These are phyloP conservation scores for Coelastrella sp. DNA, from an alignment of 139 green algal genomes.

Conservation along the genomic window DNA sequence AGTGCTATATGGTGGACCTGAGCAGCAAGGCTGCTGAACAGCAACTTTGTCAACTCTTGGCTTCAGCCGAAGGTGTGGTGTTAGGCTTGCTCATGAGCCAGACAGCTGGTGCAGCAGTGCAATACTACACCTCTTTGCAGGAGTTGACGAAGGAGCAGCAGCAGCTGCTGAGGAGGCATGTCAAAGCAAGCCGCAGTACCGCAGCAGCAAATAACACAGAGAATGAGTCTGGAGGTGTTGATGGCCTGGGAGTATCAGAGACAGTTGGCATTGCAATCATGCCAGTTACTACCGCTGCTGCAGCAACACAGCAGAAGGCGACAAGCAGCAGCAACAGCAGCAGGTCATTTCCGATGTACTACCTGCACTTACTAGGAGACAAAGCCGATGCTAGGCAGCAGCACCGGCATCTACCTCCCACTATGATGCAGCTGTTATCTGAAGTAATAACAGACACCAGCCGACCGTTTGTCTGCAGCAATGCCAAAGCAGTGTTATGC, in stretches of 20 bases:
- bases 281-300: background rate
- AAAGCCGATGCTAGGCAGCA: background rate
- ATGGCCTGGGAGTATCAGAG: background rate
- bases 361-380: background rate
- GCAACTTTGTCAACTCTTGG: conserved; percentile 20
- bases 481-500: conserved; percentile 37
- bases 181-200: background rate
- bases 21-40: background rate
- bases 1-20: background rate
- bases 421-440: conserved; percentile 17
- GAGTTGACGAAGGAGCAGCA: conserved; percentile 19
- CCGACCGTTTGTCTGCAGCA: conserved; percentile 20
- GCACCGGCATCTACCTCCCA: background rate
- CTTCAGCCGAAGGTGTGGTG: background rate
- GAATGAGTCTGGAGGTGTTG: background rate
- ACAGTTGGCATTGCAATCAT: background rate
- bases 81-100: conserved; percentile 9
- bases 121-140: conserved; percentile 34
- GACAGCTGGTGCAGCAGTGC: conserved; percentile 1
- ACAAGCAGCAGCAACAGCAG: background rate
- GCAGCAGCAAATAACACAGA: too few relatives aligned
- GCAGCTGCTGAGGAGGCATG: conserved; percentile 24
- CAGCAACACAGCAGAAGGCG: background rate
- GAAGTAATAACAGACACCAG: background rate
- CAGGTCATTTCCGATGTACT: background rate